A percentile compares a stretch with the other conserved stretches of the same genome.
Evolutionary conservation across 1,139 yeast genomes (phyloP).

Genomic region (Geotrichum bryndzae): DNA sequence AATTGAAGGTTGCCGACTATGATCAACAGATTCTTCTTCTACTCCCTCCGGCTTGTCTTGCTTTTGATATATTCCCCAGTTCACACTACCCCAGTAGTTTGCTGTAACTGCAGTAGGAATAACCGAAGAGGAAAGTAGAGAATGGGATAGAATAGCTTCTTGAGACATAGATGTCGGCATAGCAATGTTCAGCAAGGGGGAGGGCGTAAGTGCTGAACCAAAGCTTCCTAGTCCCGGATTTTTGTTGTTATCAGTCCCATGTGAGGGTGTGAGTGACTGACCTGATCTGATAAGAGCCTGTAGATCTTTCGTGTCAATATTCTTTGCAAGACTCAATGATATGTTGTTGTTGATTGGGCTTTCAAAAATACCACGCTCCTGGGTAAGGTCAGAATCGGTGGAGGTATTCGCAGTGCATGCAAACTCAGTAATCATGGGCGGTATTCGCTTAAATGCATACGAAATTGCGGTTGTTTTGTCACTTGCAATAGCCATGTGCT

Average conservation of each 20-base stretch:
- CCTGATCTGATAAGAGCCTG: slow-evolving; percentile 20
- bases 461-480: slow-evolving; percentile 41
- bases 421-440: slow-evolving; percentile 73
- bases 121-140: slow-evolving; percentile 52
- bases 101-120: slow-evolving; percentile 83
- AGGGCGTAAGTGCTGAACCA: slow-evolving; percentile 31
- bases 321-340: slow-evolving; percentile 4
- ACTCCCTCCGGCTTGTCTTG: neutral
- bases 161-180: slow-evolving; percentile 69
- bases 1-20: slow-evolving; percentile 5
- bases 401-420: slow-evolving; percentile 16
- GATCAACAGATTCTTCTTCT: neutral
- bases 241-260: slow-evolving; percentile 12
- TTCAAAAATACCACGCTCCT: neutral
- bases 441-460: slow-evolving; percentile 61
- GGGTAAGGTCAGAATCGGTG: neutral
- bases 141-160: slow-evolving; percentile 62
- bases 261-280: neutral
- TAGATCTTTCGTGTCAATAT: slow-evolving; percentile 7
- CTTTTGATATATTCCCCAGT: slow-evolving; percentile 36
- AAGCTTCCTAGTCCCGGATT: slow-evolving; percentile 8
- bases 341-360: neutral
- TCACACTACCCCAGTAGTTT: slow-evolving; percentile 87
- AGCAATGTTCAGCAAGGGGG: slow-evolving; percentile 52
- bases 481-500: slow-evolving; percentile 45